Percentiles rank a stretch among this genome's conserved stretches.
Conservation (phyloP, 192 early-diverging fungal species). For the Podila clonocystis region DNA sequence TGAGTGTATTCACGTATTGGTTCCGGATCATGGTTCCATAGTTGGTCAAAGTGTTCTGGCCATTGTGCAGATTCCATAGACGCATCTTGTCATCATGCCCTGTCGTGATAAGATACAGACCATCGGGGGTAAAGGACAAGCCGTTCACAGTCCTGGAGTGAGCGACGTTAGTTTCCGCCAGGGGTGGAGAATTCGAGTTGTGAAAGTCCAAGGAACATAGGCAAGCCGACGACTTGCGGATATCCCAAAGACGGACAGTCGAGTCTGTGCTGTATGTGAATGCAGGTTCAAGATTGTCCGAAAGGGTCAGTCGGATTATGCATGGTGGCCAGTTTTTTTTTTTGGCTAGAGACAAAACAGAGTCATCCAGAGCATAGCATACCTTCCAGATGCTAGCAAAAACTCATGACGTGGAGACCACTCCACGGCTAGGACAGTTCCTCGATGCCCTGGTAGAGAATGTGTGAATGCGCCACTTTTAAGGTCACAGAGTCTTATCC, state of each 20-base stretch:
- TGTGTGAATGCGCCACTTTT: constrained; percentile 66
- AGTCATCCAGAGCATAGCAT: constrained; percentile 12
- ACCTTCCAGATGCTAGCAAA: constrained; percentile 80
- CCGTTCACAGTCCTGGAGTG: constrained; percentile 72
- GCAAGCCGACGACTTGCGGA: constrained; percentile 76
- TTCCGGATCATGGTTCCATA: constrained; percentile 38
- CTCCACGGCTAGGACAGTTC: constrained; percentile 62
- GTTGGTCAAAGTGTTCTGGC: constrained; percentile 61
- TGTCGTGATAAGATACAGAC: constrained; percentile 64
- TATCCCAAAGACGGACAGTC: constrained; percentile 84
- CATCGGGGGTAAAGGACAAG: constrained; percentile 71
- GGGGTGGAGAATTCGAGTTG: constrained; percentile 53
- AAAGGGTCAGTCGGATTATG: not conserved
- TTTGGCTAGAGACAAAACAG: not conserved
- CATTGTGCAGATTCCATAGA: constrained; percentile 71
- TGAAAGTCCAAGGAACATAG: constrained; percentile 70
- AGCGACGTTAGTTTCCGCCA: constrained; percentile 53
- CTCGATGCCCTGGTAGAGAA: constrained; percentile 68
- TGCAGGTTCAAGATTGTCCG: not conserved
- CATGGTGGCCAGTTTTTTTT: not conserved
- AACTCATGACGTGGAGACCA: constrained; percentile 85
- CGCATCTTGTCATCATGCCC: constrained; percentile 70
- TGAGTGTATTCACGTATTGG: constrained; percentile 28
- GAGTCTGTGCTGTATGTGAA: constrained; percentile 64
- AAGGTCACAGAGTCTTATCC: constrained; percentile 85